These are phyloP conservation scores for Amaranthus hypochondriacus DNA, from an alignment of 148 eudicot species.

Conservation along the genomic window DNA sequence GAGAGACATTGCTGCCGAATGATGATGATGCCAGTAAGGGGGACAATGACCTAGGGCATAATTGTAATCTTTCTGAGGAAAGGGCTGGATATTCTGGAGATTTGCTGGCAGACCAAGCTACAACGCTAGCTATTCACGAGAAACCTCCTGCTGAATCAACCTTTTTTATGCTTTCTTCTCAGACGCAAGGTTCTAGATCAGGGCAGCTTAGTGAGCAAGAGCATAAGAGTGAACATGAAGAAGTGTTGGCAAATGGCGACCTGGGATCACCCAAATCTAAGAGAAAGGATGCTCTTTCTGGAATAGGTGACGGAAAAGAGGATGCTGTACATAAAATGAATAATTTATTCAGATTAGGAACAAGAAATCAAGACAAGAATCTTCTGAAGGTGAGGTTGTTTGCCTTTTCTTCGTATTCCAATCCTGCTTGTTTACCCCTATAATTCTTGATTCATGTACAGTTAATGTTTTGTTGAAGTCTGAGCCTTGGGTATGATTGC, in stretches of 20 bases:
- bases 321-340: slow-evolving; percentile 43
- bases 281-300: slow-evolving; percentile 33
- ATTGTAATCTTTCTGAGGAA: slow-evolving; percentile 37
- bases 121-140: slow-evolving; percentile 62
- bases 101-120: slow-evolving; percentile 55
- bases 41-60: slow-evolving; percentile 33
- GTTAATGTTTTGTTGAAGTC: not conserved
- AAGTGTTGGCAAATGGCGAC: slow-evolving; percentile 44
- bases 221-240: slow-evolving; percentile 35
- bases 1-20: slow-evolving; percentile 33
- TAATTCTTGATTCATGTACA: not conserved
- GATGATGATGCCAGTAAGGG: slow-evolving; percentile 37
- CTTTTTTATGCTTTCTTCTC: slow-evolving; percentile 23
- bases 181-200: slow-evolving; percentile 28
- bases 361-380: slow-evolving; percentile 46
- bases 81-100: slow-evolving; percentile 36
- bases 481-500: too few species aligned
- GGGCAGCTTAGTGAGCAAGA: slow-evolving; percentile 38
- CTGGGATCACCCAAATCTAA: slow-evolving; percentile 39
- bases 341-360: slow-evolving; percentile 53
- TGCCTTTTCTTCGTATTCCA: not conserved
- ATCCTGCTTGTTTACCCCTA: not conserved
- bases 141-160: slow-evolving; percentile 30
- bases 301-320: slow-evolving; percentile 47
- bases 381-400: slow-evolving; percentile 49